Conservation (phyloP, 176 grass and related monocot species). For the Canna indica region DNA sequence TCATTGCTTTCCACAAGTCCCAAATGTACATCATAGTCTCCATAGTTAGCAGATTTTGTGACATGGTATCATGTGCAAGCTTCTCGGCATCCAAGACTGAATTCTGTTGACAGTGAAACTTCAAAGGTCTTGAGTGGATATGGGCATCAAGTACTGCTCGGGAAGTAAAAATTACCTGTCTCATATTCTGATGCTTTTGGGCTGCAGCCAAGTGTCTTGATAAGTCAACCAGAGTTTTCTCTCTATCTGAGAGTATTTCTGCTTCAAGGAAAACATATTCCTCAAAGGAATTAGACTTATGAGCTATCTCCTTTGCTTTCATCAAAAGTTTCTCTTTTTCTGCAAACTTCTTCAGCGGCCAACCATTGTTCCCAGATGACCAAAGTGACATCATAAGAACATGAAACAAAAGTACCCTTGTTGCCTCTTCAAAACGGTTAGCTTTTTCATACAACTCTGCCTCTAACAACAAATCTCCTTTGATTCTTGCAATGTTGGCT, state of each 20-base stretch:
- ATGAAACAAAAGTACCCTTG: slow-evolving; percentile 35
- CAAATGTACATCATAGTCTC: slow-evolving; percentile 40
- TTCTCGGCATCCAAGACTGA: slow-evolving; percentile 13
- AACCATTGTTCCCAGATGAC: slow-evolving; percentile 40
- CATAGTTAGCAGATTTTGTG: slow-evolving; percentile 22
- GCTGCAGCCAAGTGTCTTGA: slow-evolving; percentile 28
- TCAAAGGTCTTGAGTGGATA: slow-evolving; percentile 14
- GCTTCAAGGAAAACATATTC: slow-evolving; percentile 37
- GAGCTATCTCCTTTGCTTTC: slow-evolving; percentile 42
- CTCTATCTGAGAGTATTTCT: slow-evolving; percentile 32
- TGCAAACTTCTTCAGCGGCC: slow-evolving; percentile 45
- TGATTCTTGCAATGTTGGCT: slow-evolving; percentile 39
- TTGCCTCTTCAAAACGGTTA: slow-evolving; percentile 35
- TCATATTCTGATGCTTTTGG: slow-evolving; percentile 27
- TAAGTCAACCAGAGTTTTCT: slow-evolving; percentile 26
- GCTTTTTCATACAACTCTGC: slow-evolving; percentile 52
- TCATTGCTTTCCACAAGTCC: slow-evolving; percentile 39
- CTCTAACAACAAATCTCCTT: slow-evolving; percentile 52
- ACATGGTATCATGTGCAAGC: slow-evolving; percentile 24
- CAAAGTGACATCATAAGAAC: slow-evolving; percentile 47
- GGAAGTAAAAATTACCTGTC: slow-evolving; percentile 30
- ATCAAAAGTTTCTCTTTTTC: slow-evolving; percentile 34
- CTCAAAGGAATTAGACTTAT: slow-evolving; percentile 31
- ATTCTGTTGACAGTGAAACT: slow-evolving; percentile 27
- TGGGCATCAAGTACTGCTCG: slow-evolving; percentile 55